These are phyloP conservation scores for Globisporangium abappressorium DNA, from an alignment of 352 stramenopile species.

Conservation along the genomic window DNA sequence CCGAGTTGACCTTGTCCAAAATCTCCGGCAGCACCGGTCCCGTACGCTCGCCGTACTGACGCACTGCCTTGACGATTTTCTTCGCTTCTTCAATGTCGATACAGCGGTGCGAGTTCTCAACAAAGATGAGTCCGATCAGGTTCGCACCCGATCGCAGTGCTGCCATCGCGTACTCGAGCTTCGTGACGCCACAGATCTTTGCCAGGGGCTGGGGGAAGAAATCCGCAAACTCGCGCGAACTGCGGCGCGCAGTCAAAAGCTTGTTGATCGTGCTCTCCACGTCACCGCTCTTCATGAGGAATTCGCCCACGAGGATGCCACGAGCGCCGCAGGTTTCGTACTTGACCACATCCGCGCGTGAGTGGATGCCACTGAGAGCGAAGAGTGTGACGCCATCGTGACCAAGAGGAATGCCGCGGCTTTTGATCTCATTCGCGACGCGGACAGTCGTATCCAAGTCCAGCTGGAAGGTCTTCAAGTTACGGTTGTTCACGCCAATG, in stretches of 20 bases:
- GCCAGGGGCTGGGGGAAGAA: slow-evolving; percentile 49
- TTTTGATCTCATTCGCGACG: slow-evolving; percentile 81
- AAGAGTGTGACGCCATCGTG: slow-evolving; percentile 84
- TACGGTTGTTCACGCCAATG: slow-evolving; percentile 99
- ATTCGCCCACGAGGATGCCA: slow-evolving; percentile 96
- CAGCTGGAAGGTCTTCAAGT: slow-evolving; percentile 98
- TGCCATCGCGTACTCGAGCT: slow-evolving; percentile 88
- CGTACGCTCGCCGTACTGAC: slow-evolving; percentile 92
- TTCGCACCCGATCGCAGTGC: slow-evolving; percentile 92
- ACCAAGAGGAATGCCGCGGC: slow-evolving; percentile 65
- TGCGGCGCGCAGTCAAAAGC: slow-evolving; percentile 43
- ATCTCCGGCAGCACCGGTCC: slow-evolving; percentile 52
- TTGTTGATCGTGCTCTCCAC: slow-evolving; percentile 82
- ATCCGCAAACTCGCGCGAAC: slow-evolving; percentile 29
- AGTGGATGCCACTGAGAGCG: slow-evolving; percentile 96
- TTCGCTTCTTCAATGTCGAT: slow-evolving; percentile 83
- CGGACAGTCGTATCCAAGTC: slow-evolving; percentile 94
- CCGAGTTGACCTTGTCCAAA: slow-evolving; percentile 31
- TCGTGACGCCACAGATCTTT: slow-evolving; percentile 96
- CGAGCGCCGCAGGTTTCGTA: slow-evolving; percentile 89
- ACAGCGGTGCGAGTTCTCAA: slow-evolving; percentile 87
- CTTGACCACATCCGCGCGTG: slow-evolving; percentile 88
- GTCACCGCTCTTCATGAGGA: slow-evolving; percentile 95
- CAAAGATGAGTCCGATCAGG: slow-evolving; percentile 98
- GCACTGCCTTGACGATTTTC: slow-evolving; percentile 90